These are phyloP conservation scores for Urochloa ruziziensis DNA, from an alignment of 176 grass and related monocot genomes.

Conservation along the genomic window DNA sequence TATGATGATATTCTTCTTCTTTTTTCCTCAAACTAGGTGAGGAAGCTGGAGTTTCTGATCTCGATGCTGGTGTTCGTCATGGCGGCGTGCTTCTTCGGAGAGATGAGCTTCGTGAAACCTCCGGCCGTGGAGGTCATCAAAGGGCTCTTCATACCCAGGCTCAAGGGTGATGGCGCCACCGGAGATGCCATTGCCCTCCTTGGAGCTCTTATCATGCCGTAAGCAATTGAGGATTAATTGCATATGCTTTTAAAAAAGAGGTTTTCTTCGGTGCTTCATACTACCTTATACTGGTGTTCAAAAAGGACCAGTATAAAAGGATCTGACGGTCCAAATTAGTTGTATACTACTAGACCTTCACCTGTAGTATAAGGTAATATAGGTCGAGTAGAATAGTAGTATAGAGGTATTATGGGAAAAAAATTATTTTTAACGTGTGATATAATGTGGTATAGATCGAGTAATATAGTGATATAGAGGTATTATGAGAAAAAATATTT, in stretches of 20 bases:
- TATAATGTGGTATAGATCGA: no score
- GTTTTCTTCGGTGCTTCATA: no score
- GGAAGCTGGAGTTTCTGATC: slow-evolving; percentile 69
- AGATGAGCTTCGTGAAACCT: slow-evolving; percentile 79
- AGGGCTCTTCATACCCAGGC: slow-evolving; percentile 67
- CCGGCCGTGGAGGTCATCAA: slow-evolving; percentile 68
- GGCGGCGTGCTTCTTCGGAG: slow-evolving; percentile 80
- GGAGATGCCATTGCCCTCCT: slow-evolving; percentile 81
- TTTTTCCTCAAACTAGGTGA: slow-evolving; percentile 13
- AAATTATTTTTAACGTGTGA: no score
- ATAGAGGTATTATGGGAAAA: no score
- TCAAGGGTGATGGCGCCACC: slow-evolving; percentile 56
- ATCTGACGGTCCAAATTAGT: no score
- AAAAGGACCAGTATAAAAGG: no score
- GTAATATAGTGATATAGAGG: no score
- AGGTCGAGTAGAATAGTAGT: no score
- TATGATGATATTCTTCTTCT: not conserved
- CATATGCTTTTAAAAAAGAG: not conserved
- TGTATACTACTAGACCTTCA: no score
- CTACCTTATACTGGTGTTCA: no score
- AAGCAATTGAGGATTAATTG: slow-evolving; percentile 15
- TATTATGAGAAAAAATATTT: no score
- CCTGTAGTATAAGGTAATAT: no score
- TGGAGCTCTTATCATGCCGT: slow-evolving; percentile 91
- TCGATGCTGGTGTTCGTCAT: slow-evolving; percentile 64